These are phyloP conservation scores for Aspergillus sp. DNA, from an alignment of 2,329 filamentous ascomycete genomes.

Conservation along the genomic window DNA sequence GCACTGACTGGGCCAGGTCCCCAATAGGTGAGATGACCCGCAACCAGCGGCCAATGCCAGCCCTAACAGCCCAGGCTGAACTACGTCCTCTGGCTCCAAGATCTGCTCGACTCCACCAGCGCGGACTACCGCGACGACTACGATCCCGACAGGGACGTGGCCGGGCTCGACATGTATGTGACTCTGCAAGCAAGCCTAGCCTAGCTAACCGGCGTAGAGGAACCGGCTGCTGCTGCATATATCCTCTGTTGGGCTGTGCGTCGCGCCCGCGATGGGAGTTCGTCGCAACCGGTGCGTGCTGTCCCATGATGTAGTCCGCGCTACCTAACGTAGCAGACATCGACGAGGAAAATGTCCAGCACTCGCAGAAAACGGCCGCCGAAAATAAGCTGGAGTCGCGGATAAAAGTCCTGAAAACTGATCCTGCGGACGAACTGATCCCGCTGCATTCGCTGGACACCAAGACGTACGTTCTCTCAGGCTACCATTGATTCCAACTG, in stretches of 20 bases:
- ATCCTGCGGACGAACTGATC: constrained; percentile 48
- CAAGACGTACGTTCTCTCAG: constrained; percentile 14
- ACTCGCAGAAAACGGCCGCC: constrained; percentile 57
- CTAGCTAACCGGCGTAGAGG: constrained; percentile 43
- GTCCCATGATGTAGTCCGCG: constrained; percentile 14
- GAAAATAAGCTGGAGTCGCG: constrained; percentile 56
- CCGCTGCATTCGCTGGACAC: constrained; percentile 43
- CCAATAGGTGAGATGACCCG: constrained; percentile 32
- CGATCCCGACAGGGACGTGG: constrained; percentile 46
- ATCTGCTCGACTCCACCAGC: constrained; percentile 62
- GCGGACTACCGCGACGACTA: constrained; percentile 41
- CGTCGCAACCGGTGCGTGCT: constrained; percentile 49
- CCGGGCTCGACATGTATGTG: constrained; percentile 63
- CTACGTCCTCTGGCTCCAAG: constrained; percentile 83
- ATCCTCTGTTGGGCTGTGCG: constrained; percentile 68
- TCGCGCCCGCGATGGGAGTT: constrained; percentile 64
- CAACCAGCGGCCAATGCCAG: background rate
- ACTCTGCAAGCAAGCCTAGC: constrained; percentile 1
- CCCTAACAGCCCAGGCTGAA: constrained; percentile 56
- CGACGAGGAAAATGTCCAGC: constrained; percentile 58
- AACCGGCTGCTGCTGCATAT: constrained; percentile 85
- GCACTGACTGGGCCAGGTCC: too few relatives aligned
- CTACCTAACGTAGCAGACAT: constrained; percentile 48
- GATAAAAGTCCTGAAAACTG: constrained; percentile 54
- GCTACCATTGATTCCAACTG: too few relatives aligned